Percentiles rank a stretch among this genome's conserved stretches.
phyloP scores from a whole-genome alignment of 768 basidiomycete genomes.

The Dacryopinax spathularia region DNA sequence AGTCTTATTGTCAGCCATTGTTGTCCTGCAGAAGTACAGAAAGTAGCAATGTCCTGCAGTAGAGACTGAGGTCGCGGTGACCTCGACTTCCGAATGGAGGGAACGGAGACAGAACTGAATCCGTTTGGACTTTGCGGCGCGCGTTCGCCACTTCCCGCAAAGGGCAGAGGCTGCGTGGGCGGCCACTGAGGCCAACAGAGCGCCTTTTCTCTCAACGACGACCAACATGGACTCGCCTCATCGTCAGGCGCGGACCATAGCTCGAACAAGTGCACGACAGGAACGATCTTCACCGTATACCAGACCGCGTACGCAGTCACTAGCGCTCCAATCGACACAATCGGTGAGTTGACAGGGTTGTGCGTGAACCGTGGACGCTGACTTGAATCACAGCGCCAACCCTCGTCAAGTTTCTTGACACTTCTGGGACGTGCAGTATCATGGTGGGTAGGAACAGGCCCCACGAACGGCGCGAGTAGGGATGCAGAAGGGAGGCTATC shows the following conservation, averaged over 20 bases:
- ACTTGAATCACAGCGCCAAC: not conserved
- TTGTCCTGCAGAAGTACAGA: not conserved
- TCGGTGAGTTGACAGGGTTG: not conserved
- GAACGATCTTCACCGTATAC: not conserved
- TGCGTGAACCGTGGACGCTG: not conserved
- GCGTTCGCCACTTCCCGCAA: not conserved
- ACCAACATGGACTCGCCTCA: slow-evolving; percentile 1
- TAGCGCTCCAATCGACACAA: not conserved
- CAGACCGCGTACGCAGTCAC: not conserved
- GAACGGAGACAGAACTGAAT: not conserved
- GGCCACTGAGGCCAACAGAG: not conserved
- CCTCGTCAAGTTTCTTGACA: not conserved
- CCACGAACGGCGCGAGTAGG: not conserved
- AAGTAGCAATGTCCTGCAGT: too few species aligned
- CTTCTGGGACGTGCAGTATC: not conserved
- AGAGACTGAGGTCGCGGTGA: too few species aligned
- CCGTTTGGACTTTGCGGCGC: not conserved
- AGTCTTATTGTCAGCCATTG: not conserved
- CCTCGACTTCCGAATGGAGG: not conserved
- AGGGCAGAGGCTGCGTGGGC: not conserved
- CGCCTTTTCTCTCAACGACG: not conserved
- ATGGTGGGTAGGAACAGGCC: not conserved
- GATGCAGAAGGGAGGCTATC: not conserved
- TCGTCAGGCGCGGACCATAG: not conserved
- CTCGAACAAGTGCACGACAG: not conserved